Evolutionary conservation across 169 alveolate species (phyloP).

Genomic region (Eimeria falciformis): DNA sequence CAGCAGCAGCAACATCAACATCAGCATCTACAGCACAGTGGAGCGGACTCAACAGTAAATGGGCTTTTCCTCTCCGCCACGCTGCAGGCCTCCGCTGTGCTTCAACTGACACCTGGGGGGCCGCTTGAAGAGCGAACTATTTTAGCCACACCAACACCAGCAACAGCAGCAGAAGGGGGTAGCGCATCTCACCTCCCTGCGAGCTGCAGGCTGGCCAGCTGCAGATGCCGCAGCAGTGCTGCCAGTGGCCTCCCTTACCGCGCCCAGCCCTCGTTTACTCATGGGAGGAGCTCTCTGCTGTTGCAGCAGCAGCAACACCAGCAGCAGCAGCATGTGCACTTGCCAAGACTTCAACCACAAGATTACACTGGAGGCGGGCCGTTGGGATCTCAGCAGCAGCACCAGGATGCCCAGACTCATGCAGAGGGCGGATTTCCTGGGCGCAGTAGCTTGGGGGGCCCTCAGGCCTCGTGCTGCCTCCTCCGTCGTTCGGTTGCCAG

Average conservation of each 20-base stretch:
- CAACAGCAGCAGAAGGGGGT: constrained; percentile 36
- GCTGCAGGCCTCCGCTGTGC: constrained; percentile 54
- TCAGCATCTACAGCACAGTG: neutral
- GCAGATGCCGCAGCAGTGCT: constrained; percentile 28
- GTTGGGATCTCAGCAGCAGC: neutral
- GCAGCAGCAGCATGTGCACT: neutral
- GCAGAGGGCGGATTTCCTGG: neutral
- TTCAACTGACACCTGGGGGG: constrained; percentile 43
- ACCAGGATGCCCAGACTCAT: neutral
- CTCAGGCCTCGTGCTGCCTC: constrained; percentile 4
- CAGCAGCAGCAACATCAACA: constrained; percentile 29
- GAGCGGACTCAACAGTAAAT: constrained; percentile 19
- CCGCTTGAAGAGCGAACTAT: neutral
- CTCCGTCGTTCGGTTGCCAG: neutral
- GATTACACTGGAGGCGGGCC: too few species aligned
- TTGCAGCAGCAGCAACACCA: constrained; percentile 26
- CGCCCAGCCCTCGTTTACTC: constrained; percentile 1
- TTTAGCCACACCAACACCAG: constrained; percentile 1
- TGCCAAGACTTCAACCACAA: too few species aligned
- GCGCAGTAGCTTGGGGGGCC: constrained; percentile 18
- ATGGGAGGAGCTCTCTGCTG: constrained; percentile 11
- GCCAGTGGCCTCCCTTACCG: neutral
- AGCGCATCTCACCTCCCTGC: neutral
- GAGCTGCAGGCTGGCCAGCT: constrained; percentile 18
- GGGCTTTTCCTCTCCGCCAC: constrained; percentile 32